Conservation (phyloP, 108 stramenopile species). For the Schizochytrium sp. region DNA sequence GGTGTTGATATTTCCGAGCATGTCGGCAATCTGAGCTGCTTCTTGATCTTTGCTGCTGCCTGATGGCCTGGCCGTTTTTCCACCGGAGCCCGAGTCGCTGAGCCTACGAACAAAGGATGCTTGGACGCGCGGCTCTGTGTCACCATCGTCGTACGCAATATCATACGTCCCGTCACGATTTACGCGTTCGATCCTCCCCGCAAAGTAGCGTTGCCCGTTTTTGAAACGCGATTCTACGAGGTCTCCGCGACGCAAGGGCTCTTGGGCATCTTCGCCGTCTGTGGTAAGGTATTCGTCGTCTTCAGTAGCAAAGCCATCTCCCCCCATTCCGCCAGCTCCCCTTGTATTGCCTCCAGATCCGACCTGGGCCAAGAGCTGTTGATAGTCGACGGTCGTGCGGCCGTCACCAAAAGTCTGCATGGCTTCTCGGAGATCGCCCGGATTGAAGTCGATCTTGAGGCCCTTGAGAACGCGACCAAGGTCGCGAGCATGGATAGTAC, state of each 20-base stretch:
- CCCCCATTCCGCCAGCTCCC: not conserved
- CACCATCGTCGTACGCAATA: constrained; percentile 50
- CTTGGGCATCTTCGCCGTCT: not conserved
- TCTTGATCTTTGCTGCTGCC: not conserved
- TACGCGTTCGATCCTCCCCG: constrained; percentile 28
- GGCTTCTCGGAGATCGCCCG: not conserved
- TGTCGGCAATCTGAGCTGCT: constrained; percentile 20
- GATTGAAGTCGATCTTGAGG: not conserved
- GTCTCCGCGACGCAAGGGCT: constrained; percentile 21
- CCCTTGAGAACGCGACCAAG: not conserved
- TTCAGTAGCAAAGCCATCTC: not conserved
- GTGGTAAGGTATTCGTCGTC: not conserved
- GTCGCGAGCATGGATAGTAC: not conserved
- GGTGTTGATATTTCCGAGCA: not conserved
- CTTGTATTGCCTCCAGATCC: not conserved
- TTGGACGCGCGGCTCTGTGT: constrained; percentile 33
- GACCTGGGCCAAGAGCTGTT: not conserved
- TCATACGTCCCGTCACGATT: constrained; percentile 45
- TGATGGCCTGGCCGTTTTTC: constrained; percentile 7
- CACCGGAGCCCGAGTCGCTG: not conserved
- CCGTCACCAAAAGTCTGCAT: not conserved
- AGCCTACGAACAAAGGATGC: constrained; percentile 20
- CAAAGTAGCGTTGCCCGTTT: constrained; percentile 30
- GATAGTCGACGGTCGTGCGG: not conserved
- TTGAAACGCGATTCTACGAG: constrained; percentile 44